Conservation (phyloP, 331 rosid genomes). For the Quercus tomentella region DNA sequence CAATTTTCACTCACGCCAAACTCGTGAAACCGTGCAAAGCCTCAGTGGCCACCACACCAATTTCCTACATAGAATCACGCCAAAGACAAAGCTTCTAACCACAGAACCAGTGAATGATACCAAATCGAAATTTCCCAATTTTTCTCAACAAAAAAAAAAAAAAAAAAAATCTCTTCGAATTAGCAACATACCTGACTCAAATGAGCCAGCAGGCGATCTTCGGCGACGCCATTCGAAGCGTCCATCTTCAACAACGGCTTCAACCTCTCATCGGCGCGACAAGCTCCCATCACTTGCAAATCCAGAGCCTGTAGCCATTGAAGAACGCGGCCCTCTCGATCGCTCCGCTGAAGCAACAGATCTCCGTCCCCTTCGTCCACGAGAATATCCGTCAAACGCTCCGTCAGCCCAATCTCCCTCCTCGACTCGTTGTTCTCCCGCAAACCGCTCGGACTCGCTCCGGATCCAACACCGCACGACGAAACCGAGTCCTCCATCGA, state of each 20-base stretch:
- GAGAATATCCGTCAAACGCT: slow-evolving; percentile 71
- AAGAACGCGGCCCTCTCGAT: slow-evolving; percentile 61
- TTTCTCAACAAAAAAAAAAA: background rate
- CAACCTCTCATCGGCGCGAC: slow-evolving; percentile 88
- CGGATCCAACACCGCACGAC: slow-evolving; percentile 23
- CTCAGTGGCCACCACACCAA: slow-evolving; percentile 17
- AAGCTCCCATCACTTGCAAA: slow-evolving; percentile 90
- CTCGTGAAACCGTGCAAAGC: slow-evolving; percentile 12
- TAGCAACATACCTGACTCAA: slow-evolving; percentile 66
- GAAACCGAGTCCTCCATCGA: slow-evolving; percentile 25
- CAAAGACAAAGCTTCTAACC: slow-evolving; percentile 9
- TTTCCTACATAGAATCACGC: slow-evolving; percentile 17
- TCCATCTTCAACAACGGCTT: slow-evolving; percentile 86
- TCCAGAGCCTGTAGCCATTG: slow-evolving; percentile 93
- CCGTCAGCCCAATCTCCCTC: slow-evolving; percentile 59
- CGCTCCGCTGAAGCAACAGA: slow-evolving; percentile 73
- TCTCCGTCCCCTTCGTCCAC: slow-evolving; percentile 77
- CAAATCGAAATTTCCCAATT: background rate
- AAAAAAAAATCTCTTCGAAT: background rate
- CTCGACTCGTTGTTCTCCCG: slow-evolving; percentile 34
- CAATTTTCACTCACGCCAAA: slow-evolving; percentile 6
- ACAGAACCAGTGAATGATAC: slow-evolving; percentile 6
- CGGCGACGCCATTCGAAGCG: slow-evolving; percentile 62
- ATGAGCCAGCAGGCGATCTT: slow-evolving; percentile 82
- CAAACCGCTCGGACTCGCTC: slow-evolving; percentile 15